These are phyloP conservation scores for Huntiella decipiens DNA, from an alignment of 2,329 filamentous ascomycete species.

Conservation along the genomic window DNA sequence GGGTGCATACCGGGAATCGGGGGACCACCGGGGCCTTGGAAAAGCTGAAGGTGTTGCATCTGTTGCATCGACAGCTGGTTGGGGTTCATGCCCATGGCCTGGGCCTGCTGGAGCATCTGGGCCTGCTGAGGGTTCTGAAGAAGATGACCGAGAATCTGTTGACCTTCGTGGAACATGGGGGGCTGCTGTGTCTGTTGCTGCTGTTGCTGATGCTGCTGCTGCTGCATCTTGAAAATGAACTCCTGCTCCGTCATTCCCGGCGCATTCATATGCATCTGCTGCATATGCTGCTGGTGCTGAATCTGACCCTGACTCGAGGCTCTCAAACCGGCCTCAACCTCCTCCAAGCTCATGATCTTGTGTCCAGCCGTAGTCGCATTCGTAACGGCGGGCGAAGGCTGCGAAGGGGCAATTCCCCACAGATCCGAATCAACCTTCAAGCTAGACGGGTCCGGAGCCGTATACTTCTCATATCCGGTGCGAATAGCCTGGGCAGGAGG, in stretches of 20 bases:
- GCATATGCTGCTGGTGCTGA: constrained; percentile 10
- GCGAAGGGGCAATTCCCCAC: constrained; percentile 58
- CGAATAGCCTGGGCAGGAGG: constrained; percentile 39
- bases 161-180: constrained; percentile 13
- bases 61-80: constrained; percentile 54
- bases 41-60: constrained; percentile 27
- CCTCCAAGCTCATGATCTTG: constrained; percentile 89
- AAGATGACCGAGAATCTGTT: constrained; percentile 27
- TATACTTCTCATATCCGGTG: constrained; percentile 83
- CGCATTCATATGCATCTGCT: constrained; percentile 5
- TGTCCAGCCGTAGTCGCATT: constrained; percentile 22
- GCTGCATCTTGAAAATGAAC: constrained; percentile 15
- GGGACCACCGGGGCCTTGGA: constrained; percentile 15
- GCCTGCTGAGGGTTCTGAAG: constrained; percentile 19
- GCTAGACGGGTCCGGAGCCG: constrained; percentile 65
- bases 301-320: constrained; percentile 23
- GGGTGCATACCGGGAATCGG: constrained; percentile 1
- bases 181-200: constrained; percentile 12
- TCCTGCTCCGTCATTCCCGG: constrained; percentile 10
- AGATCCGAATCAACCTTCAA: constrained; percentile 84
- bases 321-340: constrained; percentile 87
- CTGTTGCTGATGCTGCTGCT: constrained; percentile 13
- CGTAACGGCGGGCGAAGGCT: constrained; percentile 19
- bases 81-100: constrained; percentile 19
- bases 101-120: constrained; percentile 21